A percentile compares a stretch with the other conserved stretches of the same genome.
Evolutionary conservation across 2,329 filamentous ascomycete species (phyloP).

Genomic region (Cercospora brassicicola): DNA sequence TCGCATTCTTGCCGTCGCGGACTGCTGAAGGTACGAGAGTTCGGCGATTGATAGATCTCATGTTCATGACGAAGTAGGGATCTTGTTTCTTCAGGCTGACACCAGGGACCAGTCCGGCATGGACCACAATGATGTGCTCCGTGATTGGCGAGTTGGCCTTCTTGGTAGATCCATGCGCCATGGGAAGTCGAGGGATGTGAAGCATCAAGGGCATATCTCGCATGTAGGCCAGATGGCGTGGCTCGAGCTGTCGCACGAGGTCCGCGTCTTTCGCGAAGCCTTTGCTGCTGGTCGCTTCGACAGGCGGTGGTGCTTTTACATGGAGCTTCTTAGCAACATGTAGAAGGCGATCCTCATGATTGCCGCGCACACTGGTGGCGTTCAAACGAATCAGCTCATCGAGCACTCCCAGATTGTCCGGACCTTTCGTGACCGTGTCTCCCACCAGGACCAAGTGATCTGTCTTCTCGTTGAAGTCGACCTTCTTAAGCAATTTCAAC

Average conservation of each 20-base stretch:
- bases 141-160: slow-evolving; percentile 60
- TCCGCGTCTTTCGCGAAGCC: slow-evolving; percentile 32
- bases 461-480: slow-evolving; percentile 59
- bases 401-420: slow-evolving; percentile 76
- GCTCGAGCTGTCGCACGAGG: slow-evolving; percentile 34
- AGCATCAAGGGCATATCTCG: slow-evolving; percentile 41
- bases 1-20: slow-evolving; percentile 29
- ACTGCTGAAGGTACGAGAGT: slow-evolving; percentile 58
- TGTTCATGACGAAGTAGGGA: slow-evolving; percentile 83
- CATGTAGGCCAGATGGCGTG: slow-evolving; percentile 38
- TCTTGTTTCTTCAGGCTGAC: slow-evolving; percentile 69
- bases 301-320: slow-evolving; percentile 1
- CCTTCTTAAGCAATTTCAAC: slow-evolving; percentile 63
- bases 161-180: slow-evolving; percentile 22
- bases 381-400: slow-evolving; percentile 69
- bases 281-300: slow-evolving; percentile 25
- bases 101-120: slow-evolving; percentile 80
- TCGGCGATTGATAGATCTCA: slow-evolving; percentile 72
- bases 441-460: slow-evolving; percentile 78
- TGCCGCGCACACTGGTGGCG: slow-evolving; percentile 83
- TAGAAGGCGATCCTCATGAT: slow-evolving; percentile 88
- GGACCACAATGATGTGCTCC: slow-evolving; percentile 66
- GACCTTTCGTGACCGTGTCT: slow-evolving; percentile 83
- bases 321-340: slow-evolving; percentile 41
- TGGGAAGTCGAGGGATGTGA: slow-evolving; percentile 36